These are phyloP conservation scores for Panaeolus cyanescens DNA, from an alignment of 768 basidiomycete genomes.

Conservation along the genomic window DNA sequence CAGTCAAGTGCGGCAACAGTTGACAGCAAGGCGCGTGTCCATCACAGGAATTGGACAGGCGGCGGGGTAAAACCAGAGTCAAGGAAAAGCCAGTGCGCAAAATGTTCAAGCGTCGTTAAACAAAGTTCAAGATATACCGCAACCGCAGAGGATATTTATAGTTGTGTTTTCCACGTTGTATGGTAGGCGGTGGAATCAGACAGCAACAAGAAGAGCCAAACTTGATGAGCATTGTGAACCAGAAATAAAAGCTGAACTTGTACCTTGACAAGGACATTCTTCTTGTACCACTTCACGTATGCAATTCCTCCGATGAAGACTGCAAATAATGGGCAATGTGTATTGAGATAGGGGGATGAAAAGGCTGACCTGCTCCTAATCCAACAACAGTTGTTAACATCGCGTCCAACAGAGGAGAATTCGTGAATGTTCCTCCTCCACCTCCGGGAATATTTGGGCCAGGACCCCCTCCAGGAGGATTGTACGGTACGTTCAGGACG, in stretches of 20 bases:
- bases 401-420: constrained; percentile 51
- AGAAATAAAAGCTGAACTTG: background rate
- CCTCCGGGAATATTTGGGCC: constrained; percentile 21
- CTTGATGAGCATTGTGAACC: too few species aligned
- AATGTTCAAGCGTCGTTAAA: background rate
- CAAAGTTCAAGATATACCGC: background rate
- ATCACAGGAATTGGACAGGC: background rate
- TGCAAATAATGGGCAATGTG: constrained; percentile 21
- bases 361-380: constrained; percentile 51
- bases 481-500: constrained; percentile 39
- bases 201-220: too few species aligned
- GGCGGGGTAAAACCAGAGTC: background rate
- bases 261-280: constrained; percentile 79
- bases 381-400: constrained; percentile 62
- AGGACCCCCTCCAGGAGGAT: constrained; percentile 41
- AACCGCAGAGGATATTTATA: background rate
- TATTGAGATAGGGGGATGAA: background rate
- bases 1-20: background rate
- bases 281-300: constrained; percentile 82
- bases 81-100: background rate
- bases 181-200: too few species aligned
- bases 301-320: constrained; percentile 72
- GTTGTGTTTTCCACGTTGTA: background rate
- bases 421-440: constrained; percentile 38
- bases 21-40: background rate